Percentiles rank a stretch among this genome's conserved stretches.
These are phyloP conservation scores for Penicillium canariense DNA, from an alignment of 495 filamentous ascomycete species.

Conservation along the genomic window DNA sequence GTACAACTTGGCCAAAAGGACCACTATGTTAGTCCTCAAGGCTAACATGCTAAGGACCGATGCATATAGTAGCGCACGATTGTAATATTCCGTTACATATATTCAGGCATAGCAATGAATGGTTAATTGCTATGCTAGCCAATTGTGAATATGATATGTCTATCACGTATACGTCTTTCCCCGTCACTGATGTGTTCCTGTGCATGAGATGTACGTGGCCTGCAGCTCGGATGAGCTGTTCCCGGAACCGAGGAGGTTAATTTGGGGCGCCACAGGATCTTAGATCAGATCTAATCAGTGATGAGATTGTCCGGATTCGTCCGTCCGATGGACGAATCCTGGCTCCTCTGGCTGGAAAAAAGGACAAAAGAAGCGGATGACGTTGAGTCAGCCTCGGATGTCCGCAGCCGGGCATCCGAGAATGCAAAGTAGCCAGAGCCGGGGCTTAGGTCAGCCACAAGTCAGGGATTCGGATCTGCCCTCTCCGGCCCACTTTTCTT, in stretches of 20 bases:
- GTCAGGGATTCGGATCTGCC: slow-evolving; percentile 1
- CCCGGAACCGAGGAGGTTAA: not conserved
- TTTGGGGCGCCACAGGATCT: not conserved
- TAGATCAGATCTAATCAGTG: not conserved
- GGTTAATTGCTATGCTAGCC: no score
- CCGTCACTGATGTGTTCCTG: no score
- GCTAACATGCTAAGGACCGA: no score
- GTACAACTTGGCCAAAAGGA: no score
- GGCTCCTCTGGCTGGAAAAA: no score
- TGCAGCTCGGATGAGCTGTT: not conserved
- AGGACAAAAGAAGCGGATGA: not conserved
- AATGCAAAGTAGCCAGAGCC: not conserved
- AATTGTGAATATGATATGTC: no score
- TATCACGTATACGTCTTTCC: no score
- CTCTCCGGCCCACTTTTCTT: slow-evolving; percentile 10
- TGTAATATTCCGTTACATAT: no score
- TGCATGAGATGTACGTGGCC: not conserved
- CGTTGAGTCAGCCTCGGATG: not conserved
- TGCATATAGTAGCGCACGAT: no score
- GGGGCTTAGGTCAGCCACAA: not conserved
- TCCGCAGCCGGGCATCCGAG: slow-evolving; percentile 1
- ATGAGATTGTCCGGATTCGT: not conserved
- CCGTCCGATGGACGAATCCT: not conserved
- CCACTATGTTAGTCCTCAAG: no score
- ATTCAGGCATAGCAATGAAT: no score